phyloP scores from a whole-genome alignment of 371 early-diverging fungal genomes.

The Capillidium rhysosporum region DNA sequence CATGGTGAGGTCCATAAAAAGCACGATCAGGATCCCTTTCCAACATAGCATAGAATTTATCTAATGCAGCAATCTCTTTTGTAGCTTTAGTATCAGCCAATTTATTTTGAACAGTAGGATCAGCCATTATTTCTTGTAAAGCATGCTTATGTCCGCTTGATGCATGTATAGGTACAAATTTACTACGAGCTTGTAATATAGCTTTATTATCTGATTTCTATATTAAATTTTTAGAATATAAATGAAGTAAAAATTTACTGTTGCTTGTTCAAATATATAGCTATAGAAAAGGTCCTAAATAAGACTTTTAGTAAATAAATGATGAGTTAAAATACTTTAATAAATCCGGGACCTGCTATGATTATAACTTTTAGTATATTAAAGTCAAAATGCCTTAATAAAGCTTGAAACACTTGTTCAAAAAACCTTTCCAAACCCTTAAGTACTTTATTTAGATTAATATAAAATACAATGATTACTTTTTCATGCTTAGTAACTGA shows the following conservation, averaged over 20 bases:
- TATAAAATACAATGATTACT: slow-evolving; percentile 18
- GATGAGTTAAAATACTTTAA: slow-evolving; percentile 49
- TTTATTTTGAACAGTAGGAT: slow-evolving; percentile 54
- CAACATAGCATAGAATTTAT: slow-evolving; percentile 74
- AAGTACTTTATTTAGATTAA: too few species aligned
- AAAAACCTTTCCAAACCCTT: slow-evolving; percentile 62
- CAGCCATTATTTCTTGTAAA: slow-evolving; percentile 77
- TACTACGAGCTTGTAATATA: slow-evolving; percentile 60
- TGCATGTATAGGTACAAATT: slow-evolving; percentile 74
- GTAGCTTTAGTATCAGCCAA: slow-evolving; percentile 86
- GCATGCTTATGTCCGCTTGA: slow-evolving; percentile 92
- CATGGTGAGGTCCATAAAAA: slow-evolving; percentile 77
- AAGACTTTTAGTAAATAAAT: not conserved
- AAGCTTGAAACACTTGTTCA: slow-evolving; percentile 73
- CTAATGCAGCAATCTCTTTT: slow-evolving; percentile 58
- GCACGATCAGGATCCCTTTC: slow-evolving; percentile 75
- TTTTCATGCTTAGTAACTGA: slow-evolving; percentile 76
- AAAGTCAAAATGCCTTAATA: slow-evolving; percentile 71
- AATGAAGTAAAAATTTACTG: slow-evolving; percentile 19
- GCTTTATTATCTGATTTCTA: slow-evolving; percentile 59
- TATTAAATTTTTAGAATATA: not conserved
- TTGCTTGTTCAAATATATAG: slow-evolving; percentile 67
- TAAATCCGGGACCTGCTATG: slow-evolving; percentile 91
- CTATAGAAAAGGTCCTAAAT: slow-evolving; percentile 58
- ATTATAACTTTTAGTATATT: slow-evolving; percentile 79